Evolutionary conservation across 306 rosid genomes (phyloP).

Genomic region (Arachis hypogaea): DNA sequence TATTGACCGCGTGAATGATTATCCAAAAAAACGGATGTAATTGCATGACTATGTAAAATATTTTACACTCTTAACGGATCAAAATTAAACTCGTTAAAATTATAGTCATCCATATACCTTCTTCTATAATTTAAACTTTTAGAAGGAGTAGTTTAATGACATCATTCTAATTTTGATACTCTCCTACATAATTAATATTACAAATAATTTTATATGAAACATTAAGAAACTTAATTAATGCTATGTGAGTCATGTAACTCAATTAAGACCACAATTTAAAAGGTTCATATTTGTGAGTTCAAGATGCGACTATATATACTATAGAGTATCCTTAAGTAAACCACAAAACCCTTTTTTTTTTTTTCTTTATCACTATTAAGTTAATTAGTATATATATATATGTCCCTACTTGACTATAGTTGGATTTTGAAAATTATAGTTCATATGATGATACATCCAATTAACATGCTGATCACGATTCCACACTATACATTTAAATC

Average conservation of each 20-base stretch:
- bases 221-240: neutral
- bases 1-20: no score
- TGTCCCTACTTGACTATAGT: neutral
- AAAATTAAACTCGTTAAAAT: no score
- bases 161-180: no score
- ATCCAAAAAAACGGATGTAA: no score
- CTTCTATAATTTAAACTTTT: no score
- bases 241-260: constrained; percentile 8
- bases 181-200: no score
- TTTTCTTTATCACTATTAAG: neutral
- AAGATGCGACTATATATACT: neutral
- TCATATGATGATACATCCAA: constrained; percentile 6
- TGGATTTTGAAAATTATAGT: constrained; percentile 7
- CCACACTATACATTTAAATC: no score
- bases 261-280: neutral
- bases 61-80: fast-evolving
- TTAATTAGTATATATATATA: neutral
- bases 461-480: no score
- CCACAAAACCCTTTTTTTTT: neutral
- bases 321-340: neutral
- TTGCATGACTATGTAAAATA: no score
- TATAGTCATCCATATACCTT: no score
- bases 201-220: neutral
- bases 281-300: neutral
- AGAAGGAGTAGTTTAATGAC: no score